These are phyloP conservation scores for Aspergillus bombycis DNA, from an alignment of 2,329 filamentous ascomycete species.

Conservation along the genomic window DNA sequence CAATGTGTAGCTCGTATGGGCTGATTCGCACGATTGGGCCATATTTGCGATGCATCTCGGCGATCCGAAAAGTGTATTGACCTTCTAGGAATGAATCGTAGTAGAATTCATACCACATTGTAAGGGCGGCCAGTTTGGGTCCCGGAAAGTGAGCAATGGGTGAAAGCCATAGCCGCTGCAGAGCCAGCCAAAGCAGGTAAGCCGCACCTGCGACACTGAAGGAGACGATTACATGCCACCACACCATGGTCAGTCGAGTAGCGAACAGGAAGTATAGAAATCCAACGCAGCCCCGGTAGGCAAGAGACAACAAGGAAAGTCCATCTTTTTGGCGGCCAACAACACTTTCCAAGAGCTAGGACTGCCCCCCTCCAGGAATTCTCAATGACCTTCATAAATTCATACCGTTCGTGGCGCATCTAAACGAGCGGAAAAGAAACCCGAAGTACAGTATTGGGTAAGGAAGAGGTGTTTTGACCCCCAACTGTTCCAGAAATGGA, in stretches of 20 bases:
- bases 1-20: constrained; percentile 35
- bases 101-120: constrained; percentile 30
- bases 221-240: too few species aligned
- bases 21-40: constrained; percentile 28
- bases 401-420: too few species aligned
- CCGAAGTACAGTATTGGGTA: too few species aligned
- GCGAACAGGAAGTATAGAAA: too few species aligned
- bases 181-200: too few species aligned
- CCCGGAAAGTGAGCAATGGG: constrained; percentile 28
- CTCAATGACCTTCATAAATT: neutral
- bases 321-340: too few species aligned
- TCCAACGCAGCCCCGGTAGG: too few species aligned
- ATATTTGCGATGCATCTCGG: constrained; percentile 28
- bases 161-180: constrained; percentile 7
- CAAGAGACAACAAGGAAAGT: too few species aligned
- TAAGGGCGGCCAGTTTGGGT: constrained; percentile 26
- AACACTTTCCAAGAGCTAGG: neutral
- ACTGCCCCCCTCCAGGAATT: neutral
- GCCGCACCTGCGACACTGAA: too few species aligned
- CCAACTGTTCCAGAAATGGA: neutral
- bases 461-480: too few species aligned
- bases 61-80: constrained; percentile 26
- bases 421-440: too few species aligned
- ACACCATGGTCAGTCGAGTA: too few species aligned
- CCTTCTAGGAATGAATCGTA: constrained; percentile 24